These are phyloP conservation scores for Candida ficus DNA, from an alignment of 805 yeast genomes.

Conservation along the genomic window DNA sequence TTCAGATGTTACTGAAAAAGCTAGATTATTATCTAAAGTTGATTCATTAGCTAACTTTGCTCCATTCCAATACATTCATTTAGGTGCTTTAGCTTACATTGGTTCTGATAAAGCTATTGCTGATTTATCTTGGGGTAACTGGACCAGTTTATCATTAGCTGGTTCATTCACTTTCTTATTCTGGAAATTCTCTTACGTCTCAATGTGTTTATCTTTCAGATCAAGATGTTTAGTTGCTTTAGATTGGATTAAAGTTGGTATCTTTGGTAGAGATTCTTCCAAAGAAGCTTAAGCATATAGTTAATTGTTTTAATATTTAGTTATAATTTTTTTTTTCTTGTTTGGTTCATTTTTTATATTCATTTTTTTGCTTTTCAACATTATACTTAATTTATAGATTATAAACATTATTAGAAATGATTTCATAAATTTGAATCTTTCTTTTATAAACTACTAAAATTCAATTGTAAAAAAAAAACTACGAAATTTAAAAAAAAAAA, in stretches of 20 bases:
- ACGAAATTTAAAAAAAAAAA: too few species aligned
- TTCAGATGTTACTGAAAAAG: slow-evolving; percentile 31
- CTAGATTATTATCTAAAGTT: slow-evolving; percentile 38
- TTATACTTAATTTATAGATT: too few species aligned
- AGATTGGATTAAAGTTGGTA: slow-evolving; percentile 84
- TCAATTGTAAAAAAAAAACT: too few species aligned
- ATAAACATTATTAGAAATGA: too few species aligned
- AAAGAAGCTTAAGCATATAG: slow-evolving; percentile 42
- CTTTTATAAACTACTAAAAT: too few species aligned
- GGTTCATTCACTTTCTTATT: slow-evolving; percentile 84
- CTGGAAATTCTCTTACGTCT: slow-evolving; percentile 89
- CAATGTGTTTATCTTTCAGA: slow-evolving; percentile 84
- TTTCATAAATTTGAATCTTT: too few species aligned
- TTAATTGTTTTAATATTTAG: not conserved
- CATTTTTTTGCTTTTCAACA: too few species aligned
- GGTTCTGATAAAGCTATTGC: slow-evolving; percentile 95
- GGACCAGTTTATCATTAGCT: slow-evolving; percentile 79
- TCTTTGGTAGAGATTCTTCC: slow-evolving; percentile 92
- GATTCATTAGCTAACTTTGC: slow-evolving; percentile 36
- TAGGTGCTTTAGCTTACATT: slow-evolving; percentile 89
- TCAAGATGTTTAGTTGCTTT: slow-evolving; percentile 80
- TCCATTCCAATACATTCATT: slow-evolving; percentile 78
- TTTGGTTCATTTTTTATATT: too few species aligned
- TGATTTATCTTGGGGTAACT: slow-evolving; percentile 73
- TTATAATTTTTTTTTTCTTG: not conserved